These are phyloP conservation scores for Tylopilus rubrobrunneus DNA, from an alignment of 768 basidiomycete species.

Conservation along the genomic window DNA sequence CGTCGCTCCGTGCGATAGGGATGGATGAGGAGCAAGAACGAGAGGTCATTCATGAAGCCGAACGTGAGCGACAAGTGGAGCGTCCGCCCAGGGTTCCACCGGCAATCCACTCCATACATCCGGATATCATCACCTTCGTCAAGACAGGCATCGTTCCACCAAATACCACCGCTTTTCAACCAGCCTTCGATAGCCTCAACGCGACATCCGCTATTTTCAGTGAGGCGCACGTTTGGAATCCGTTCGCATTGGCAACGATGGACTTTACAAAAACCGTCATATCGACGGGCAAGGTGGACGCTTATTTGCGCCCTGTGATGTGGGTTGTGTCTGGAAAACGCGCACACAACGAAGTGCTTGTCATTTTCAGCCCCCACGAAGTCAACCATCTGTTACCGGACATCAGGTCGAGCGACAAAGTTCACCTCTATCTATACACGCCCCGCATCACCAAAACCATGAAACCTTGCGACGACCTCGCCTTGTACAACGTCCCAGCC, in stretches of 20 bases:
- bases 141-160: conserved; percentile 24
- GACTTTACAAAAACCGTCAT: conserved; percentile 16
- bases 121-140: conserved; percentile 26
- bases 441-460: conserved; percentile 34
- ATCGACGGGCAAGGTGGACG: neutral
- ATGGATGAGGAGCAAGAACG: conserved; percentile 39
- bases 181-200: conserved; percentile 11
- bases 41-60: conserved; percentile 43
- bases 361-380: conserved; percentile 24
- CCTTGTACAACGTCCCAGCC: conserved; percentile 10
- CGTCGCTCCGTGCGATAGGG: neutral
- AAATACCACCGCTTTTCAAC: conserved; percentile 20
- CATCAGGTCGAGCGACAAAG: conserved; percentile 27
- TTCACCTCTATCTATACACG: conserved; percentile 39
- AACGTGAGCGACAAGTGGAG: conserved; percentile 38
- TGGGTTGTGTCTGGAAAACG: neutral
- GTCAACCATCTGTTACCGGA: conserved; percentile 35
- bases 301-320: conserved; percentile 8
- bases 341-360: conserved; percentile 14
- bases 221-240: conserved; percentile 23
- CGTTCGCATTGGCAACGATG: conserved; percentile 5
- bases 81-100: conserved; percentile 30
- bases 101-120: conserved; percentile 21
- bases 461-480: conserved; percentile 35
- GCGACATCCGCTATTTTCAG: neutral